phyloP scores from a whole-genome alignment of 306 rosid species.

The Pterocarpus macrocarpus region DNA sequence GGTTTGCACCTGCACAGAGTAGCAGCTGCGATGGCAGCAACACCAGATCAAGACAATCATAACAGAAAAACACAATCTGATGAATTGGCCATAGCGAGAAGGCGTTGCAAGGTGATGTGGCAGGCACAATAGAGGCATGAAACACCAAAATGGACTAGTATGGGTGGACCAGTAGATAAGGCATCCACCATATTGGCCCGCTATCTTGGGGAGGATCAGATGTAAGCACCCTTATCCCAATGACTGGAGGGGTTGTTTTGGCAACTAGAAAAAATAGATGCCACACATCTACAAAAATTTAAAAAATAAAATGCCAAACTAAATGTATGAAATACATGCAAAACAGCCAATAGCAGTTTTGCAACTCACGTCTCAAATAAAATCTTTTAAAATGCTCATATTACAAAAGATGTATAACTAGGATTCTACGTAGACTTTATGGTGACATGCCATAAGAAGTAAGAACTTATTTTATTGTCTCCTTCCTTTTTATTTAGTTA shows the following conservation, averaged over 20 bases:
- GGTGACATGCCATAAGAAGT: slow-evolving; percentile 12
- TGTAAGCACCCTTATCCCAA: slow-evolving; percentile 16
- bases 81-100: not conserved
- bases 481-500: slow-evolving; percentile 19
- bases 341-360: slow-evolving; percentile 20
- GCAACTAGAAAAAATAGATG: not conserved
- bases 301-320: not conserved
- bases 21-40: not conserved
- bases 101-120: too few species aligned
- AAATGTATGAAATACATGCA: not conserved
- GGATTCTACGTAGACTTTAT: not conserved
- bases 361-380: slow-evolving; percentile 16
- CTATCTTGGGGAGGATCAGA: slow-evolving; percentile 24
- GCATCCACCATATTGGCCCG: slow-evolving; percentile 13
- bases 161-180: not conserved
- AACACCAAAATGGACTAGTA: not conserved
- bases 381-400: not conserved
- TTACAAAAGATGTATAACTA: slow-evolving; percentile 4
- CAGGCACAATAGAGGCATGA: not conserved
- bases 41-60: not conserved
- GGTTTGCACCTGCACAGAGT: not conserved
- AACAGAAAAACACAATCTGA: not conserved
- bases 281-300: too few species aligned
- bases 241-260: not conserved
- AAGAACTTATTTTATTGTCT: not conserved